Percentiles rank a stretch among this genome's conserved stretches.
Evolutionary conservation across 2,329 filamentous ascomycete species (phyloP).

Genomic region (Sporothrix humicola): DNA sequence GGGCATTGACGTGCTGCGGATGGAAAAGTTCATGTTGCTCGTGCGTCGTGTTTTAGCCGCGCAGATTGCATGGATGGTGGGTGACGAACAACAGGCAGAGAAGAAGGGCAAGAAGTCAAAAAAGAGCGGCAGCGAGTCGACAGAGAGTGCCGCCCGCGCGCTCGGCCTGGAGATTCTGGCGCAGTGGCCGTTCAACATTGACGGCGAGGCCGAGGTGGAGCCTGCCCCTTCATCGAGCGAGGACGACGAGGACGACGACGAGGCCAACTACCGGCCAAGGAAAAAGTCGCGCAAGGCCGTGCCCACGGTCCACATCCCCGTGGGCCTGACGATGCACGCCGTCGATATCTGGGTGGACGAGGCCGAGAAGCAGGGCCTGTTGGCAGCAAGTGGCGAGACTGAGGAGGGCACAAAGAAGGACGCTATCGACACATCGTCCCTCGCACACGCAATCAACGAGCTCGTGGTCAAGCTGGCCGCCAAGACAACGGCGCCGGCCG

Average conservation of each 20-base stretch:
- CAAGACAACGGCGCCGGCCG: conserved; percentile 69
- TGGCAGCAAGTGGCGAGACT: conserved; percentile 33
- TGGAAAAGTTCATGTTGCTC: conserved; percentile 92
- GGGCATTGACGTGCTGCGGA: conserved; percentile 72
- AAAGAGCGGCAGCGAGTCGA: conserved; percentile 36
- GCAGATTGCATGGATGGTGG: conserved; percentile 61
- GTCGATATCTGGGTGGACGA: conserved; percentile 84
- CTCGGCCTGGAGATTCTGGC: conserved; percentile 51
- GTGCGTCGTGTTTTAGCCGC: conserved; percentile 78
- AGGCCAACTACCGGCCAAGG: conserved; percentile 49
- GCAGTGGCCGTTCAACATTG: conserved; percentile 49
- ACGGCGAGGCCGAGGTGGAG: conserved; percentile 44
- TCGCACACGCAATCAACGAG: conserved; percentile 59
- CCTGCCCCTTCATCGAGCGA: conserved; percentile 49
- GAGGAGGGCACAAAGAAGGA: conserved; percentile 42
- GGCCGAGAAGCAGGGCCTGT: conserved; percentile 47
- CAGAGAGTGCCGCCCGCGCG: conserved; percentile 41
- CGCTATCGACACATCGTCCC: conserved; percentile 39
- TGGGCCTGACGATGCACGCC: conserved; percentile 84
- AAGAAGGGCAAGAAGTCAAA: conserved; percentile 40
- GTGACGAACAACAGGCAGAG: conserved; percentile 39
- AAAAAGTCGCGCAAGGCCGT: conserved; percentile 42
- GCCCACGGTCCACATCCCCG: conserved; percentile 62
- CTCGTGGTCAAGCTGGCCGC: conserved; percentile 62
- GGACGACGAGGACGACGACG: conserved; percentile 39